A percentile compares a stretch with the other conserved stretches of the same genome.
Conservation (phyloP, 2,329 filamentous ascomycete species). For the Cladophialophora chaetospira region DNA sequence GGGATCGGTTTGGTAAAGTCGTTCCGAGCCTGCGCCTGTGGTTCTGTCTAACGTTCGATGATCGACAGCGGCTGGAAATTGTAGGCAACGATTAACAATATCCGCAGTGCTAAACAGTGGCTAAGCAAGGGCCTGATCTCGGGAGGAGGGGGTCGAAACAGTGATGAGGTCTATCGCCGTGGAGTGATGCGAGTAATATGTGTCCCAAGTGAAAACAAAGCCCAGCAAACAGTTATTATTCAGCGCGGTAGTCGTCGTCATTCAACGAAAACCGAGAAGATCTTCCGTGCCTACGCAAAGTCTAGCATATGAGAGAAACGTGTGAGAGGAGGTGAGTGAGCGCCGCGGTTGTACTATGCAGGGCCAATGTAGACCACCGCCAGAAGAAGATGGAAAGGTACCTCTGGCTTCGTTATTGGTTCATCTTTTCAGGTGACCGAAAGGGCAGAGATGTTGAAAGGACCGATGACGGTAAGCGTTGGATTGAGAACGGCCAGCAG, state of each 20-base stretch:
- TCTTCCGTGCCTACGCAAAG: constrained; percentile 7
- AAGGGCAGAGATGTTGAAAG: neutral
- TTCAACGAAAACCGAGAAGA: neutral
- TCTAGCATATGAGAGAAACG: constrained; percentile 3
- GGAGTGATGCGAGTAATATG: constrained; percentile 1
- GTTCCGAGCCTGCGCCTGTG: neutral
- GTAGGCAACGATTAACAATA: constrained; percentile 8
- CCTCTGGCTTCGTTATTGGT: neutral
- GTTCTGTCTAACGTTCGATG: constrained; percentile 3
- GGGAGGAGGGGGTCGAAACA: neutral
- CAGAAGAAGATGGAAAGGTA: constrained; percentile 9
- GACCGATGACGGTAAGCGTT: constrained; percentile 21
- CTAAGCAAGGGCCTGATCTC: constrained; percentile 7
- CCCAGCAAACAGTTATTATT: neutral
- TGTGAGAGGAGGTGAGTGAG: neutral
- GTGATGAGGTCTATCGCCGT: neutral
- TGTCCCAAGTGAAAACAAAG: constrained; percentile 1
- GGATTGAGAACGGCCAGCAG: constrained; percentile 9
- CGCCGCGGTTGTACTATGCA: constrained; percentile 7
- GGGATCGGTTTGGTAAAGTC: neutral
- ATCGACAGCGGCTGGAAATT: constrained; percentile 5
- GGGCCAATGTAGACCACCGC: constrained; percentile 6
- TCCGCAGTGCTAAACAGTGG: neutral
- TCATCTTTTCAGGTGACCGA: neutral
- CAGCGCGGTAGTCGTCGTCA: neutral